Conservation (phyloP, 495 filamentous ascomycete genomes). For the Pseudoneurospora amorphoporcata region DNA sequence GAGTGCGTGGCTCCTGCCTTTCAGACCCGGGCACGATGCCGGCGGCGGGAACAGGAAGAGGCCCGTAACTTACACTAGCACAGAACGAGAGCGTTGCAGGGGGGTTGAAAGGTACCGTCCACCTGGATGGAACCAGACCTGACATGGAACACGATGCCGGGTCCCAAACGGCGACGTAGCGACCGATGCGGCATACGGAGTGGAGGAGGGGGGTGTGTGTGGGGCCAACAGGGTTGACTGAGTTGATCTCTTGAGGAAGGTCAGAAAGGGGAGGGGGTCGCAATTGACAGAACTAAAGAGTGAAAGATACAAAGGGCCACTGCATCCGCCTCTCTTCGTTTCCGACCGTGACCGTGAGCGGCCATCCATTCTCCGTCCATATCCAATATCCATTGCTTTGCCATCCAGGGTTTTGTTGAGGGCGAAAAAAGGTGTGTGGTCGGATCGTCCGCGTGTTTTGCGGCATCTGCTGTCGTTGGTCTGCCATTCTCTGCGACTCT, state of each 20-base stretch:
- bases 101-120: background rate
- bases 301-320: background rate
- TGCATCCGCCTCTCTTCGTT: background rate
- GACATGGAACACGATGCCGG: background rate
- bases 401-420: background rate
- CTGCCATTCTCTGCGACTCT: background rate
- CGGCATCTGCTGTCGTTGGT: background rate
- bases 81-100: background rate
- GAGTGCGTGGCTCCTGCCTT: background rate
- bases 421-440: background rate
- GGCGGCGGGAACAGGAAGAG: conserved; percentile 4
- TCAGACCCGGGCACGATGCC: conserved; percentile 5
- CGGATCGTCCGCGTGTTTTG: background rate
- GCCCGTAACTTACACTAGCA: background rate
- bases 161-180: conserved; percentile 1
- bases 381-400: background rate
- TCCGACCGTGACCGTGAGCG: background rate
- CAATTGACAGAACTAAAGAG: background rate
- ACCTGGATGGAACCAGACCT: background rate
- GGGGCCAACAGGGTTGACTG: background rate
- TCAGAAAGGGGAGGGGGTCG: background rate
- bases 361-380: background rate
- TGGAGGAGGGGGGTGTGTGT: background rate
- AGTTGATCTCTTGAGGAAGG: background rate
- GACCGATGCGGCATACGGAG: background rate